Base-by-base conservation (phyloP, 225 moss, liverwort and hornwort genomes). In the Straminergon stramineum region DNA sequence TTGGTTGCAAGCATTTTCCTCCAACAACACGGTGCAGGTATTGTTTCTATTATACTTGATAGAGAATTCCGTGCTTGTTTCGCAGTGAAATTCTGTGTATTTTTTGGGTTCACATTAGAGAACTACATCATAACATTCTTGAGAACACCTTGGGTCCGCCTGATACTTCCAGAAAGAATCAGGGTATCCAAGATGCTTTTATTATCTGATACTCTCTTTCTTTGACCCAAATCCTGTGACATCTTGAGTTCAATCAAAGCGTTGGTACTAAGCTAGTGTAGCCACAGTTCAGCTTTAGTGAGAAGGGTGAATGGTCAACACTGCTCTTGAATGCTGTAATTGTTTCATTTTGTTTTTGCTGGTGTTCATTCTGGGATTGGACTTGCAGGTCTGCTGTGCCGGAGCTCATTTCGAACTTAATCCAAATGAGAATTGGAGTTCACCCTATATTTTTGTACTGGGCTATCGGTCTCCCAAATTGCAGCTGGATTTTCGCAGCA, bases 1-100 rank as follows among this genome's bases (percentile, higher is more conserved):
- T 74, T 97, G 98, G 97, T 92, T 97, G 92, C 98, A 98, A 91
- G 97, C 93, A 15, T 92, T 95, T 83, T 88, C 94, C 63, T 61
- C 79, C 27, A 90, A 95, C 66, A 97, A 97, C 83, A 92, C 93
- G 28, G 89, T 90, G 65, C 96, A 97, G 95, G 97, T 98, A 83
- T 39, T 81, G 62, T 61, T 43, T 82, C 77, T 56, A 8, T 39
- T 30, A 48, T 43, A 37, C 16, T 28, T 55, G 43, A 26, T 43
- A 37, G n/a, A 76, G 26, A 63, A 26, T 75, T 85, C 26, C 5
- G 41, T 31, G 56, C 23, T 75, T 75, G 34, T 75, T 70, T 74
- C 11, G 13, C 45, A 16, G 61, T 61, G 48, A 85, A 60, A 32
- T 27, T 35, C 24, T 66, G 34, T 12, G 41, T n/a, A 32, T 63